Evolutionary conservation across 2,329 filamentous ascomycete species (phyloP).

Genomic region (Hymenoscyphus occultus): DNA sequence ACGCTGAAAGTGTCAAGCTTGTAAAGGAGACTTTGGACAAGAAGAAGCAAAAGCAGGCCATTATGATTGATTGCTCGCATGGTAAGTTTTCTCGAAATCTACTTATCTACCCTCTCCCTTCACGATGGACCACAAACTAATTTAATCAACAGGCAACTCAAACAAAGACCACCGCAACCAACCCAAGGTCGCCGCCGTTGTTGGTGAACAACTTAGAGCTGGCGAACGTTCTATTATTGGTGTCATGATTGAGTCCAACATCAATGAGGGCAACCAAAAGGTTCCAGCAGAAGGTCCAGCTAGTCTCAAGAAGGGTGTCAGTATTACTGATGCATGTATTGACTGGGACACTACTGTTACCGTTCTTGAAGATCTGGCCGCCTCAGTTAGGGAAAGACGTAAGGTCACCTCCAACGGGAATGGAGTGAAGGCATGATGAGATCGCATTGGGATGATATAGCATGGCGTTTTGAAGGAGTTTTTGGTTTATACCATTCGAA

Average conservation of each 20-base stretch:
- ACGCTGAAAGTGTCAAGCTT: slow-evolving; percentile 75
- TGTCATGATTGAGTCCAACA: slow-evolving; percentile 99
- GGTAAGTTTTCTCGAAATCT: slow-evolving; percentile 50
- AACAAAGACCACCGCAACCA: slow-evolving; percentile 98
- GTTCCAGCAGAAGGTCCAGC: slow-evolving; percentile 77
- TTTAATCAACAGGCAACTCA: slow-evolving; percentile 69
- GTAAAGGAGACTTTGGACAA: slow-evolving; percentile 75
- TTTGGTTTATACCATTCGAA: background rate
- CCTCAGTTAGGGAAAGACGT: slow-evolving; percentile 75
- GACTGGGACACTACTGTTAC: slow-evolving; percentile 82
- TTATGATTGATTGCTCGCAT: slow-evolving; percentile 99
- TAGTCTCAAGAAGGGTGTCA: slow-evolving; percentile 81
- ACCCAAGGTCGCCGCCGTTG: slow-evolving; percentile 80
- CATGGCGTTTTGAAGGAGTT: background rate
- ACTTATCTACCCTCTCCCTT: background rate
- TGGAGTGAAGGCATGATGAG: slow-evolving; percentile 1
- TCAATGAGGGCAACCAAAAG: slow-evolving; percentile 88
- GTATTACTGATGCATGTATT: slow-evolving; percentile 95
- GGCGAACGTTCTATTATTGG: slow-evolving; percentile 88
- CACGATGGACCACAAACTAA: background rate
- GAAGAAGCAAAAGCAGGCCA: slow-evolving; percentile 81
- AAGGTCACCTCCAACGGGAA: slow-evolving; percentile 26
- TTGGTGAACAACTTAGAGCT: slow-evolving; percentile 81
- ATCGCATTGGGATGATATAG: background rate
- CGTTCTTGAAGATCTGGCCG: slow-evolving; percentile 80